Evolutionary conservation across 306 rosid genomes (phyloP).

Genomic region (Cucumis melo): DNA sequence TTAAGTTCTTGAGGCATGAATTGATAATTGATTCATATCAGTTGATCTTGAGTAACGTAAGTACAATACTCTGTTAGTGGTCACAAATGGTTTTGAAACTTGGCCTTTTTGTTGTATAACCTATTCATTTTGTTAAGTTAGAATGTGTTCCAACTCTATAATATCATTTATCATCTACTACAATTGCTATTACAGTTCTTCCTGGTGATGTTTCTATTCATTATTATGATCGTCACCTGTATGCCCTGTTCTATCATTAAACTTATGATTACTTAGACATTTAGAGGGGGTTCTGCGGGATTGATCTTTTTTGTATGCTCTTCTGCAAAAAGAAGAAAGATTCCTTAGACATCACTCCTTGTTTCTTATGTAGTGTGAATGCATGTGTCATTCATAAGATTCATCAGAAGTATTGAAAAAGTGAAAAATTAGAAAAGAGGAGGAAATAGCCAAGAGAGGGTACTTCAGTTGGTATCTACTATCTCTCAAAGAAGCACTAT

Average conservation of each 20-base stretch:
- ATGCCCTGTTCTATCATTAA: background rate
- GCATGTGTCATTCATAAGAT: background rate
- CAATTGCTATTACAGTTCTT: background rate
- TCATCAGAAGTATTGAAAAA: background rate
- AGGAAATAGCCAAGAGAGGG: background rate
- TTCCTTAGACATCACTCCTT: background rate
- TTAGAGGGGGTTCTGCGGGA: no score
- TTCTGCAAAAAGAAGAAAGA: background rate
- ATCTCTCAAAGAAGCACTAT: background rate
- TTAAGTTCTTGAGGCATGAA: background rate
- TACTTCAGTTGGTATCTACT: background rate
- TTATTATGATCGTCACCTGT: background rate
- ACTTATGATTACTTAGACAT: background rate
- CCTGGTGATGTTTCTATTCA: background rate
- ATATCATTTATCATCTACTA: background rate
- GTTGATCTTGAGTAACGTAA: background rate
- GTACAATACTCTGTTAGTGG: background rate
- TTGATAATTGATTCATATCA: background rate
- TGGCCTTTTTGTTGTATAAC: background rate
- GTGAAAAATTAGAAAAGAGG: background rate
- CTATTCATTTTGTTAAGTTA: background rate
- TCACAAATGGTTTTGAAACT: background rate
- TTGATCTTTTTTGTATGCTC: no score
- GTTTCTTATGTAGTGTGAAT: background rate
- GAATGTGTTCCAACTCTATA: background rate